Conservation (phyloP, 2,329 filamentous ascomycete species). For the Aspergillus ochraceus region DNA sequence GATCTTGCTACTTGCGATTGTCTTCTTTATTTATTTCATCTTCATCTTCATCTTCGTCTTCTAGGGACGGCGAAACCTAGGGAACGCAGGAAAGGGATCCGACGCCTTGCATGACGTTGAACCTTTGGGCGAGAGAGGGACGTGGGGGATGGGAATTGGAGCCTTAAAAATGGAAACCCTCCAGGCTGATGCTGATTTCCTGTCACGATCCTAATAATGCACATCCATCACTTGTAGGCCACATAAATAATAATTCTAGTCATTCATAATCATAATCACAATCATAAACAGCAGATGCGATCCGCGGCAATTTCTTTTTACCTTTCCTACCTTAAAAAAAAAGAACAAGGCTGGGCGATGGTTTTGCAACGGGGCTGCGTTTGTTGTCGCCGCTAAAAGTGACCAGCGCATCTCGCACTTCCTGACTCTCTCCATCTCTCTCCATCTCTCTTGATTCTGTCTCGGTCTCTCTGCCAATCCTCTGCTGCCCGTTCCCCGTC, state of each 20-base stretch:
- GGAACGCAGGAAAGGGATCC: neutral
- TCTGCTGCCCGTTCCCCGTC: neutral
- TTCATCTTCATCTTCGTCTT: no score
- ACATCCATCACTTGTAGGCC: neutral
- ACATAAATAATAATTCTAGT: no score
- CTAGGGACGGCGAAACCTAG: neutral
- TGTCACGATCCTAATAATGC: neutral
- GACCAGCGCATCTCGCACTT: neutral
- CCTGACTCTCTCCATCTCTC: neutral
- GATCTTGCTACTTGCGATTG: no score
- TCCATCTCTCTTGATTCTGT: neutral
- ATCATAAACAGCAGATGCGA: no score
- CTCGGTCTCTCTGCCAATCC: no score
- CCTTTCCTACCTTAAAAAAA: neutral
- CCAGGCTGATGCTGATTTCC: neutral
- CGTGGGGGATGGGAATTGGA: neutral
- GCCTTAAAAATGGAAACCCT: neutral
- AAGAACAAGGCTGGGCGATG: conserved; percentile 5
- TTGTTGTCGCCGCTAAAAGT: conserved; percentile 11
- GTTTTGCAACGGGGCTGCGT: conserved; percentile 7
- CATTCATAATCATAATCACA: no score
- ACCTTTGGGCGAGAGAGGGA: neutral
- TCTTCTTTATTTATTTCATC: neutral
- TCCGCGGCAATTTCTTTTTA: no score
- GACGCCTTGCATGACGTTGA: neutral